A percentile compares a stretch with the other conserved stretches of the same genome.
These are phyloP conservation scores for Polygonum maritimum DNA, from an alignment of 148 eudicot genomes.

Conservation along the genomic window DNA sequence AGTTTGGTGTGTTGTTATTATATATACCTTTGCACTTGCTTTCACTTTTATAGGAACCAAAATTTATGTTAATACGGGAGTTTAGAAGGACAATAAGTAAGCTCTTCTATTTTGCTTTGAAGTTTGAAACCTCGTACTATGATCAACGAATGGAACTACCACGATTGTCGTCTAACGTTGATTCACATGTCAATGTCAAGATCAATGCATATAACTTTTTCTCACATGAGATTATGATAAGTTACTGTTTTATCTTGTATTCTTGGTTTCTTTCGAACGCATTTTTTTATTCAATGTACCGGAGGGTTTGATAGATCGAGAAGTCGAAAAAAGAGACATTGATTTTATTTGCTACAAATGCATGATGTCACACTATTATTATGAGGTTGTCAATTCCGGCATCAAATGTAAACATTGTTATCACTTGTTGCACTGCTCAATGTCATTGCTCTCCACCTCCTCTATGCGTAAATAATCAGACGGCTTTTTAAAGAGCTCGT, in stretches of 20 bases:
- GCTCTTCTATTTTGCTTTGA: neutral
- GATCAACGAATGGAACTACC: neutral
- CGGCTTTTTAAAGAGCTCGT: slow-evolving; percentile 13
- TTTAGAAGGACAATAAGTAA: neutral
- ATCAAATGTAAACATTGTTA: no score
- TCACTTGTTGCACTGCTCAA: no score
- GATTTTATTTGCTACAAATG: no score
- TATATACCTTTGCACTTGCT: neutral
- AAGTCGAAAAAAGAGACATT: no score
- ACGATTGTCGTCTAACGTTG: neutral
- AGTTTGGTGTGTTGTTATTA: neutral
- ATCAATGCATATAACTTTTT: no score
- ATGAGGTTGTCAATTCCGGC: no score
- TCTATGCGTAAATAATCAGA: slow-evolving; percentile 6
- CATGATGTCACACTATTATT: no score
- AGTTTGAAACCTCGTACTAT: neutral
- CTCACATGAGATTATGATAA: neutral
- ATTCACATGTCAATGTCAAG: no score
- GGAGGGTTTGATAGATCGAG: no score
- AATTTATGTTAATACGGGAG: neutral
- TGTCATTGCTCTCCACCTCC: neutral
- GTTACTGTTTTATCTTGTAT: neutral
- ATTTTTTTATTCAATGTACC: no score
- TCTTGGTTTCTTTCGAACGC: neutral
- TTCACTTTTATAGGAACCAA: neutral